A percentile compares a stretch with the other conserved stretches of the same genome.
phyloP scores from a whole-genome alignment of 164 flowering plant genomes.

The Aristolochia californica region DNA sequence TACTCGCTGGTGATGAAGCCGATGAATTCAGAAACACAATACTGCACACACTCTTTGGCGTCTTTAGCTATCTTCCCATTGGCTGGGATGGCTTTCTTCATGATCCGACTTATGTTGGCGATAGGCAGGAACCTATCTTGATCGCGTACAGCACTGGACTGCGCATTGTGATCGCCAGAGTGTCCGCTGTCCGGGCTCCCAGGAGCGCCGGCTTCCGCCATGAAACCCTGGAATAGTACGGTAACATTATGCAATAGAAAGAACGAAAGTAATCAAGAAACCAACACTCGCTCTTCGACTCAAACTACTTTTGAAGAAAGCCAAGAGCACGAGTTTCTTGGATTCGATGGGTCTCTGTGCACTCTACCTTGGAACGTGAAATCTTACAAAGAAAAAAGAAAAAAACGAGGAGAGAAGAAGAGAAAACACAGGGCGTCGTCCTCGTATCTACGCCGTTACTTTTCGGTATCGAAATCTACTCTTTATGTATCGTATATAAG shows the following conservation, averaged over 20 bases:
- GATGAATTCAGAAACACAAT: constrained; percentile 60
- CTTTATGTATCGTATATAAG: too few relatives aligned
- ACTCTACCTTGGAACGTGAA: too few relatives aligned
- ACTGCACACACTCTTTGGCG: constrained; percentile 54
- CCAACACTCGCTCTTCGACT: background rate
- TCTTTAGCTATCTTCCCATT: constrained; percentile 56
- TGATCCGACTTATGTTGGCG: constrained; percentile 51
- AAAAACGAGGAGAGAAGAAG: too few relatives aligned
- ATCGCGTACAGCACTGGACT: constrained; percentile 27
- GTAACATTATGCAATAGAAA: background rate
- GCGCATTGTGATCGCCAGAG: constrained; percentile 3
- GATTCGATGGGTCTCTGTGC: too few relatives aligned
- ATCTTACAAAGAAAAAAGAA: too few relatives aligned
- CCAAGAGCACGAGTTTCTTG: too few relatives aligned
- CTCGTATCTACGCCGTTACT: too few relatives aligned
- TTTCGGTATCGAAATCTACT: too few relatives aligned
- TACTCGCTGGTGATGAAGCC: constrained; percentile 48
- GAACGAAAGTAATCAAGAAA: background rate
- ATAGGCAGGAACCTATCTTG: constrained; percentile 50
- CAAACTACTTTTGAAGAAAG: too few relatives aligned
- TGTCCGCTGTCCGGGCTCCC: constrained; percentile 15
- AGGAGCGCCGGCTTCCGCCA: constrained; percentile 6
- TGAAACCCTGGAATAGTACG: constrained; percentile 6
- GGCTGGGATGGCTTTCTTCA: constrained; percentile 48
- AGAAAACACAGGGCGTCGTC: too few relatives aligned